Percentiles rank a stretch among this genome's conserved stretches.
These are phyloP conservation scores for Kodamaea kaohsiungensis DNA, from an alignment of 805 yeast species.

Conservation along the genomic window DNA sequence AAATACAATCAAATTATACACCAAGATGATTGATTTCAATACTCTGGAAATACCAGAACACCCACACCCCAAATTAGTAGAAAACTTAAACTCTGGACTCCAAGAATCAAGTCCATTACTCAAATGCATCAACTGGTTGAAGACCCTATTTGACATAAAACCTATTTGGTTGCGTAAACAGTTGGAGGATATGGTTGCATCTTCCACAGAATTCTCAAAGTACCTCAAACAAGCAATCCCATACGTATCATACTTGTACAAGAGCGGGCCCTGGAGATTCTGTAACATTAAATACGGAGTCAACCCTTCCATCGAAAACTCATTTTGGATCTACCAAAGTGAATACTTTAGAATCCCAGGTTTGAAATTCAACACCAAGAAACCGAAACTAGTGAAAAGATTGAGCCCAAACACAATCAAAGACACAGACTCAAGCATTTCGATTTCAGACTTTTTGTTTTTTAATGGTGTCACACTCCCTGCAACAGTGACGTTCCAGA, in stretches of 20 bases:
- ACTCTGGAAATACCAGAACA: conserved; percentile 44
- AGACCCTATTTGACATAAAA: conserved; percentile 58
- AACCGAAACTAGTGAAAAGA: conserved; percentile 10
- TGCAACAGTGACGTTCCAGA: conserved; percentile 67
- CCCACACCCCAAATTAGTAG: conserved; percentile 50
- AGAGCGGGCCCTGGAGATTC: conserved; percentile 95
- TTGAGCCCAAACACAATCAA: conserved; percentile 29
- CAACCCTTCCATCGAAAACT: conserved; percentile 63
- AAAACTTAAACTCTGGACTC: conserved; percentile 32
- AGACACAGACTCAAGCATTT: conserved; percentile 11
- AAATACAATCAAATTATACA: conserved; percentile 50
- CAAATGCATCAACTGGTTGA: conserved; percentile 45
- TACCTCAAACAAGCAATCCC: conserved; percentile 78
- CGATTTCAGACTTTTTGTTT: conserved; percentile 39
- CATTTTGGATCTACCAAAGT: conserved; percentile 70
- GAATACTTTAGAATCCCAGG: conserved; percentile 72
- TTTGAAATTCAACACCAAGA: conserved; percentile 15
- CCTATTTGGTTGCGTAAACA: conserved; percentile 89
- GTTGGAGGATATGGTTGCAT: conserved; percentile 48
- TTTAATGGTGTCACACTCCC: conserved; percentile 78
- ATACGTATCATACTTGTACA: conserved; percentile 75
- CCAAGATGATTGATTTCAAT: conserved; percentile 53
- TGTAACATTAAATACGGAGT: conserved; percentile 77
- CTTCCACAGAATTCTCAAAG: conserved; percentile 43
- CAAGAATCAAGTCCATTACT: conserved; percentile 34